These are phyloP conservation scores for Pleoardoris graminearum DNA, from an alignment of 2,329 filamentous ascomycete genomes.

Conservation along the genomic window DNA sequence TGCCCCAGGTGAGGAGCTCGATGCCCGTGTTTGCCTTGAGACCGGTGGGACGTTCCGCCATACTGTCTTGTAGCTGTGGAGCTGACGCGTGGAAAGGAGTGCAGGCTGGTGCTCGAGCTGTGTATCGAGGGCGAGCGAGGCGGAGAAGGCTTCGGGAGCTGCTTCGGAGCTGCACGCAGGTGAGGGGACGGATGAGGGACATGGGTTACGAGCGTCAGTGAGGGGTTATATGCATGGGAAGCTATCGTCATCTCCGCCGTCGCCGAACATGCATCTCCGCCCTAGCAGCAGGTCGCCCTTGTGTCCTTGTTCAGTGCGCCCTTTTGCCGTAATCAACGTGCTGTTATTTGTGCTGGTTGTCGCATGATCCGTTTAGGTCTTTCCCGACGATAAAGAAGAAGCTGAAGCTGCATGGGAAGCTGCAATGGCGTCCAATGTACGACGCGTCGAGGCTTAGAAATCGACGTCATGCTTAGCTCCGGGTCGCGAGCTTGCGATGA, in stretches of 20 bases:
- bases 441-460: conserved; percentile 14
- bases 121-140: conserved; percentile 15
- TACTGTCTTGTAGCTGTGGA: conserved; percentile 21
- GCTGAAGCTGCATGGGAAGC: no score
- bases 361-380: no score
- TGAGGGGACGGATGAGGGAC: conserved; percentile 24
- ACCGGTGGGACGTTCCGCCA: conserved; percentile 54
- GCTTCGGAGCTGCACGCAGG: conserved; percentile 20
- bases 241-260: background rate
- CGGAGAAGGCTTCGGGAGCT: conserved; percentile 16
- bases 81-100: conserved; percentile 26
- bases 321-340: no score
- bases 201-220: conserved; percentile 21
- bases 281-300: no score
- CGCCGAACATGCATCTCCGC: no score
- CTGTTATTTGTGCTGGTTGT: no score
- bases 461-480: conserved; percentile 1
- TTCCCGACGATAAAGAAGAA: no score
- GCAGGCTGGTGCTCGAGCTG: conserved; percentile 3
- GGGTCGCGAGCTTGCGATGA: background rate
- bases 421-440: background rate
- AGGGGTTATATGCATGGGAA: conserved; percentile 34
- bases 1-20: conserved; percentile 63
- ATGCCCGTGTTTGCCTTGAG: conserved; percentile 66
- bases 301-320: no score